Evolutionary conservation across 257 asterid genomes (phyloP).

Genomic region (Nicotiana paniculata): DNA sequence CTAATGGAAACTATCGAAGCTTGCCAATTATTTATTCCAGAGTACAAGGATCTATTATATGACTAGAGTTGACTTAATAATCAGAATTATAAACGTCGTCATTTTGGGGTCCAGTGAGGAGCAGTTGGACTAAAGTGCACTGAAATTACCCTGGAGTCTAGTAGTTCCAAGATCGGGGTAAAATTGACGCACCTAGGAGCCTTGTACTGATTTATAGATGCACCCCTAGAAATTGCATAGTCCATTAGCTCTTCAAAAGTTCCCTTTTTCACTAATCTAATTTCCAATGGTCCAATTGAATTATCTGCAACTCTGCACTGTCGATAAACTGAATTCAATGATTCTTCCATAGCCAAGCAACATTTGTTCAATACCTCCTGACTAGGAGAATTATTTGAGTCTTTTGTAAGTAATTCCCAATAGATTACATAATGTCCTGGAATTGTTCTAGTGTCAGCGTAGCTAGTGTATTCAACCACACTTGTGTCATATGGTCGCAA

Average conservation of each 20-base stretch:
- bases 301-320: slow-evolving; percentile 75
- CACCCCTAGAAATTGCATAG: slow-evolving; percentile 69
- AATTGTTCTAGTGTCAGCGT: slow-evolving; percentile 41
- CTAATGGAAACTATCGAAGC: neutral
- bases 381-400: slow-evolving; percentile 19
- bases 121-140: slow-evolving; percentile 51
- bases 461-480: slow-evolving; percentile 69
- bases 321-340: slow-evolving; percentile 62
- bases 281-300: slow-evolving; percentile 76
- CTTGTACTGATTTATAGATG: slow-evolving; percentile 80
- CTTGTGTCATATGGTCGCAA: slow-evolving; percentile 27
- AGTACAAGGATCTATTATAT: too few species aligned
- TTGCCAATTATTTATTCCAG: too few species aligned
- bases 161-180: slow-evolving; percentile 58
- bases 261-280: slow-evolving; percentile 60
- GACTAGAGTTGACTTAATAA: neutral
- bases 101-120: slow-evolving; percentile 59
- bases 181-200: slow-evolving; percentile 77
- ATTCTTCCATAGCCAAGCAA: slow-evolving; percentile 58
- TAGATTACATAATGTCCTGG: slow-evolving; percentile 82
- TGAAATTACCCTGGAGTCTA: slow-evolving; percentile 56
- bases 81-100: slow-evolving; percentile 13
- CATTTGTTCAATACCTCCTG: slow-evolving; percentile 38
- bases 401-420: slow-evolving; percentile 54
- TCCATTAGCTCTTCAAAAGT: slow-evolving; percentile 87